Evolutionary conservation across 306 rosid species (phyloP), one percentile per base, ranked within the genome.

Genomic region (Quercus aquifolioides): DNA sequence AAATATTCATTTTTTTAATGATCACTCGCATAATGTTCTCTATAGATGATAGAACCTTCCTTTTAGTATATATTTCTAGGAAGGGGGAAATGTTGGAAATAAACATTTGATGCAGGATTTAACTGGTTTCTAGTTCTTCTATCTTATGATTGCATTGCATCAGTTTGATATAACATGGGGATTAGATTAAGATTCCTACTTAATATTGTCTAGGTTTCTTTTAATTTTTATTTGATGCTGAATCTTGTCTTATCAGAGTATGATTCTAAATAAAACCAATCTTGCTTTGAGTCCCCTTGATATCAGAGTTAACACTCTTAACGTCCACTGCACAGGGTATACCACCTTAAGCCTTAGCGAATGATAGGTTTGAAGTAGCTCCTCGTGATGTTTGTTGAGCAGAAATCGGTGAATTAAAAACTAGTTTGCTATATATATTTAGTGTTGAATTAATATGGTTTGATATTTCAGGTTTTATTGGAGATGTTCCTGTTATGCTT

Each of bases 401-500:
- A 4, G 43, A 64, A 63, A 63, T 63, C 7, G 15, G 43, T 28
- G 70, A 20, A 17, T 30, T 3, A 30, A 30, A 59, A 17, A 30
- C 70, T 28, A 6, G 19, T 64, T 28, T 14, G 6, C 9, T 62
- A 23, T 62, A 31, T 62, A 3, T 62, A 6, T 31, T 4, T 31
- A 18, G 20, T n/a, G n/a, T 33, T 33, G 49, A 67, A 33, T 67
- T 19, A 26, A 33, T 68, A 4, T 4, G 79, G 56, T 43, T n/a
- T 11, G 49, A 6, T 69, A 11, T 84, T 86, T 68, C 91, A 95
- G 98, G 99, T 64, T 81, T 74, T 79, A 77, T 95, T 65, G 97
- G 97, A 41, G 94, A 91, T 69, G 87, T 85, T 71, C 98, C 99
- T 0, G 85, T 95, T 49, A 85, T 95, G 81, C 93, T 95, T 80